phyloP scores from a whole-genome alignment of 1,284 basidiomycete genomes.

The Termitomyces sp. region DNA sequence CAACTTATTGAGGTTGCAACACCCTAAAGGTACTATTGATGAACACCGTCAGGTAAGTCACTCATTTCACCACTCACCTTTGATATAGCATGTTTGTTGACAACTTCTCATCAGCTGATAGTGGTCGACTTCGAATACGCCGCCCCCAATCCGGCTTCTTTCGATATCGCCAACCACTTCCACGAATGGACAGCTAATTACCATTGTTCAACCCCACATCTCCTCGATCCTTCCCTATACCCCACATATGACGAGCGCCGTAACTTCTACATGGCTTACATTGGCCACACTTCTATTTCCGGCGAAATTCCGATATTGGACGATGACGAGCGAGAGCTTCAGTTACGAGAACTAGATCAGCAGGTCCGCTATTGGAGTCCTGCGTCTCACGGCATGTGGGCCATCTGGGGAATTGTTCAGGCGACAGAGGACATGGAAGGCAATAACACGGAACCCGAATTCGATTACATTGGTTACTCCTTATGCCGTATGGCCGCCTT shows the following conservation, averaged over 20 bases:
- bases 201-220: constrained; percentile 68
- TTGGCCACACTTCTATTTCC: constrained; percentile 44
- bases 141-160: constrained; percentile 81
- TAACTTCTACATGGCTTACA: constrained; percentile 83
- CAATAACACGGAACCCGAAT: constrained; percentile 57
- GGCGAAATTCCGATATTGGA: constrained; percentile 27
- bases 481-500: constrained; percentile 60
- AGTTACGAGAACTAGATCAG: constrained; percentile 54
- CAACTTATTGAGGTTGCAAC: constrained; percentile 76
- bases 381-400: constrained; percentile 85
- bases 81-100: constrained; percentile 15
- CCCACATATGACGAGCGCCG: constrained; percentile 69
- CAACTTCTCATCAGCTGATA: constrained; percentile 57
- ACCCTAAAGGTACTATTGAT: constrained; percentile 47
- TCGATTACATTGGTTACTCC: constrained; percentile 76
- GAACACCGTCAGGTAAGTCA: constrained; percentile 64
- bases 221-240: constrained; percentile 66
- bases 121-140: constrained; percentile 97
- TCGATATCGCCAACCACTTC: constrained; percentile 95
- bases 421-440: constrained; percentile 75
- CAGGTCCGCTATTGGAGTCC: constrained; percentile 85
- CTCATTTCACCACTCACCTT: not conserved
- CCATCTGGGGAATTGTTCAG: constrained; percentile 88
- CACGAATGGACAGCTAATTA: constrained; percentile 95
- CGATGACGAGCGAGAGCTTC: constrained; percentile 32